Base-by-base conservation (phyloP, 768 basidiomycete genomes). In the Mycena rebaudengoi region DNA sequence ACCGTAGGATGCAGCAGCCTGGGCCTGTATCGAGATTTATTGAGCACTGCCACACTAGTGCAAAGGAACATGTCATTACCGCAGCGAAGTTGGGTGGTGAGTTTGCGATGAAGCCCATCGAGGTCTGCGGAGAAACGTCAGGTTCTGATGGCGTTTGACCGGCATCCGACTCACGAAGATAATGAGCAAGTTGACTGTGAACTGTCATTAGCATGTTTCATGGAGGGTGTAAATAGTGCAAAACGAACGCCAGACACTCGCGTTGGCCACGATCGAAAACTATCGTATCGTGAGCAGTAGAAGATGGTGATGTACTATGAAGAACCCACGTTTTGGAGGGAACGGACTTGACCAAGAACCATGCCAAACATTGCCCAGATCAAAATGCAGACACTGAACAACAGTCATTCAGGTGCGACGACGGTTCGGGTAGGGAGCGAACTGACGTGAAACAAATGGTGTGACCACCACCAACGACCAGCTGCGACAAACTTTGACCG, bases 181-280 rank as follows among this genome's bases (percentile, higher is more conserved):
- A 33, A 56, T 56, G 41, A 56, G 28, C 41, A 56, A 44, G 55
- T 56, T 56, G 21, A 56, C 55, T 56, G 55, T 35, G 55, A 26
- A 12, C 30, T 30, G 53, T 41, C 28, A 43, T 55, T 43, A 43
- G 37, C 40, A 55, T 40, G 29, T 52, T 37, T 37, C 32, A 39
- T 35, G 7, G 50, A 52, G 28, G 29, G 29, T 29, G 39, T 54
- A 25, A 55, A 56, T 44, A 44, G 55, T 37, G 40, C 30, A 56
- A 56, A 25, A 56, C 55, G 41, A 44, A 56, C 55, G 55, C 55
- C 55, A 56, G 41, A 56, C 55, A 44, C 43, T 45, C 41, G 55
- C 55, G 43, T 56, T 56, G 23, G 55, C 55, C 28, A 56, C 41
- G 43, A 56, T 56, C 55, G 55, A 56, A 56, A 56, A 56, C 50